Evolutionary conservation across 2,329 filamentous ascomycete genomes (phyloP), one percentile per base, ranked within the genome.

Genomic region (Talaromyces atroroseus): DNA sequence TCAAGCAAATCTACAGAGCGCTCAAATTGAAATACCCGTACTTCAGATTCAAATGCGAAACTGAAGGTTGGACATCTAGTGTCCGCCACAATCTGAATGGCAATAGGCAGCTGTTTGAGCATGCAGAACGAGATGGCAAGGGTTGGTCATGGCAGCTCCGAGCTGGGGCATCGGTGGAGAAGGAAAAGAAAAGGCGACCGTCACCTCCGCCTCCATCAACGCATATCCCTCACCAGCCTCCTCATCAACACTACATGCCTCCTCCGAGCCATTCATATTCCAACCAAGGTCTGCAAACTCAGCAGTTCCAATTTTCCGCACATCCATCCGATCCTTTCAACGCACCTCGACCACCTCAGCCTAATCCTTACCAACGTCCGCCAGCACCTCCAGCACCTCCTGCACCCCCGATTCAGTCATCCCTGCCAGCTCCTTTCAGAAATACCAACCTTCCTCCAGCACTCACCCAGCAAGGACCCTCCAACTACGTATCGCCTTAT

Each of bases 1-100:
- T 87, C 29, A 84, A 85, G 64, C 82, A 85, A 63, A 86, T 87
- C 46, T 87, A 87, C 66, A 80, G 82, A 60, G 81, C 81, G 44
- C 79, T 87, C 56, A 82, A 84, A 66, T 74, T 81, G 62, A 82
- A 82, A 60, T 86, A 83, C 63, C 83, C 83, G 1, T 86, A 81
- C 64, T 78, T 78, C 64, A 75, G 75, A 64, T 86, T 82, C 73
- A 83, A 82, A 64, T 84, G 84, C 65, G 81, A 79, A 54, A 85
- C 83, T 1, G 79, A 80, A 61, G 84, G 84, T 14, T 87, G 84
- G 84, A 83, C 85, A 59, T 85, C 82, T 34, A 85, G 82, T 73
- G 83, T 87, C 38, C 79, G 84, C 34, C 84, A 87, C 66, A 87
- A 87, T 58, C 73, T 87, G 47, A 78, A 68, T 72, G 81, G 65